Conservation (phyloP, 2,329 filamentous ascomycete genomes). For the Pestalotiopsis sp. region DNA sequence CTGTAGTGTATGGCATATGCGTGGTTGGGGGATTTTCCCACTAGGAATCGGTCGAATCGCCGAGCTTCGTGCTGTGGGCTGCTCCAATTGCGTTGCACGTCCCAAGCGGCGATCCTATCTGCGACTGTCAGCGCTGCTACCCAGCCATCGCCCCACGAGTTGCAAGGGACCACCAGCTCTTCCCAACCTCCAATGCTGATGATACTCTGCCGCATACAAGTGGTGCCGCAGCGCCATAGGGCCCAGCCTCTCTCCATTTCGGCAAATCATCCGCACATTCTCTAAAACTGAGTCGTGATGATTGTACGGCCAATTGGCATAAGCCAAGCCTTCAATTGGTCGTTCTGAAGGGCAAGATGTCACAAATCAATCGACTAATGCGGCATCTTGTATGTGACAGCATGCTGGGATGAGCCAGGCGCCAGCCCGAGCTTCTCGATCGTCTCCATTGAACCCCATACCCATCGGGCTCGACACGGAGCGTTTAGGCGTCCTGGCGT, state of each 20-base stretch:
- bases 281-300: not conserved
- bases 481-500: not conserved
- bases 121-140: constrained; percentile 12
- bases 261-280: not conserved
- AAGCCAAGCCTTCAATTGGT: not conserved
- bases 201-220: not conserved
- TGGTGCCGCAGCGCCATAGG: not conserved
- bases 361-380: not conserved
- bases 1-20: not conserved
- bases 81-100: constrained; percentile 17
- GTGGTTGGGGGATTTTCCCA: not conserved
- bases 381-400: not conserved
- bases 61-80: not conserved
- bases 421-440: constrained; percentile 2
- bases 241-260: not conserved
- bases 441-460: not conserved
- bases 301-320: not conserved
- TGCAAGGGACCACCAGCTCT: not conserved
- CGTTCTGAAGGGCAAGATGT: not conserved
- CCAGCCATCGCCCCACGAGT: constrained; percentile 13
- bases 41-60: constrained; percentile 4
- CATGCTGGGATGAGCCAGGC: not conserved
- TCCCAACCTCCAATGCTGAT: constrained; percentile 6
- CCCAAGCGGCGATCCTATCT: not conserved
- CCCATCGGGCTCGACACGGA: not conserved